Conservation (phyloP, 345 rosid genomes). For the Populus nigra region DNA sequence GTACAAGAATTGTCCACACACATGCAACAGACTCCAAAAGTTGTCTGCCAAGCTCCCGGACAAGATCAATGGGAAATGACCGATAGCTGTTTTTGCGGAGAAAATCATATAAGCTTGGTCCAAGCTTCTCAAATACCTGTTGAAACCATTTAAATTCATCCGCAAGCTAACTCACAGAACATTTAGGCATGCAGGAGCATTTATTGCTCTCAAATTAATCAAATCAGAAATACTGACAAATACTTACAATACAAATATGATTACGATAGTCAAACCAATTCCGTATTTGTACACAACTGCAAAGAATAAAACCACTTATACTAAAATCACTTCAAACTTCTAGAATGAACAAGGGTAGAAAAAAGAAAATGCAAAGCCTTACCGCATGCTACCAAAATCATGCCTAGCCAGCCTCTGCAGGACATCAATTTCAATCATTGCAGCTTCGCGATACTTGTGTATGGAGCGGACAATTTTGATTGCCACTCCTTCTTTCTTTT, state of each 20-base stretch:
- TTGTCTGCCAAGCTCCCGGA: constrained; percentile 34
- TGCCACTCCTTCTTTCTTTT: constrained; percentile 26
- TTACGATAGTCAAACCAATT: constrained; percentile 39
- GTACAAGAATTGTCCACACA: constrained; percentile 51
- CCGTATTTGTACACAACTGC: constrained; percentile 39
- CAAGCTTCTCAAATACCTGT: constrained; percentile 33
- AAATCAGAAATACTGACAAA: constrained; percentile 27
- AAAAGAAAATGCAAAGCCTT: constrained; percentile 13
- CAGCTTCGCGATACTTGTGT: constrained; percentile 31
- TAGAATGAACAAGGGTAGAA: constrained; percentile 13
- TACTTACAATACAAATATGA: constrained; percentile 36
- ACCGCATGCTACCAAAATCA: constrained; percentile 23
- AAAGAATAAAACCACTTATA: constrained; percentile 43
- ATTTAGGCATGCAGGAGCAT: constrained; percentile 33
- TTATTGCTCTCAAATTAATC: constrained; percentile 33
- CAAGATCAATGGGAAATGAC: constrained; percentile 30
- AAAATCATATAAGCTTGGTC: constrained; percentile 32
- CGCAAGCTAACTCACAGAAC: constrained; percentile 39
- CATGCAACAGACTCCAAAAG: constrained; percentile 36
- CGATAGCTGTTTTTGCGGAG: constrained; percentile 32
- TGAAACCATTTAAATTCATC: constrained; percentile 26
- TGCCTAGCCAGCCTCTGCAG: constrained; percentile 30
- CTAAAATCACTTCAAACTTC: constrained; percentile 39
- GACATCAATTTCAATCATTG: constrained; percentile 35
- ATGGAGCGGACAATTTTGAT: constrained; percentile 33